A percentile compares a stretch with the other conserved stretches of the same genome.
Conservation (phyloP, 73 alveolate genomes). For the Symbiodinium pilosum region DNA sequence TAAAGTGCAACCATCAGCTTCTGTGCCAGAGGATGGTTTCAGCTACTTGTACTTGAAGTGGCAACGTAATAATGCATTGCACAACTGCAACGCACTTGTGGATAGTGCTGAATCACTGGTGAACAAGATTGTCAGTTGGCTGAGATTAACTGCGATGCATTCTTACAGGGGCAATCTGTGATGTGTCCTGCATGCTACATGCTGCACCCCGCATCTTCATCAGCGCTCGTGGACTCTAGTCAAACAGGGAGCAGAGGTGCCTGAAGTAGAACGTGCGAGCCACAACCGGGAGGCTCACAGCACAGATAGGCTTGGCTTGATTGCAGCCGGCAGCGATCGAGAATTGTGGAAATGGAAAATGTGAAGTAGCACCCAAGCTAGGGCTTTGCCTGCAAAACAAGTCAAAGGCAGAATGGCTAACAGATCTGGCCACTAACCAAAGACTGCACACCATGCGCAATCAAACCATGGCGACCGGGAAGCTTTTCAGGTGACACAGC, state of each 20-base stretch:
- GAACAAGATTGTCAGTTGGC: too few relatives aligned
- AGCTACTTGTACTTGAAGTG: too few relatives aligned
- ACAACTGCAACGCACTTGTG: too few relatives aligned
- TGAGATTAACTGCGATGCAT: too few relatives aligned
- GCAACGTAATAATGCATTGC: too few relatives aligned
- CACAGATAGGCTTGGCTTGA: not conserved
- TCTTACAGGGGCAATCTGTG: too few relatives aligned
- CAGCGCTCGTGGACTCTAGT: not conserved
- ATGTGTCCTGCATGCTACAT: not conserved
- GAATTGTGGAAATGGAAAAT: too few relatives aligned
- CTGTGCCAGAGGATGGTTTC: not conserved
- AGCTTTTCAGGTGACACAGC: not conserved
- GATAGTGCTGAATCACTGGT: too few relatives aligned
- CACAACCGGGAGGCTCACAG: not conserved
- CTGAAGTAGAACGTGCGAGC: constrained; percentile 4
- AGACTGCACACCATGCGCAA: not conserved
- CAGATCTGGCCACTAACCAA: too few relatives aligned
- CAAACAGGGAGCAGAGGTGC: not conserved
- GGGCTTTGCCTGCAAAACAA: not conserved
- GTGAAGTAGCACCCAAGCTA: not conserved
- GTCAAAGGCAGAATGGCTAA: too few relatives aligned
- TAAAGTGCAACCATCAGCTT: not conserved
- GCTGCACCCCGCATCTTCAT: not conserved
- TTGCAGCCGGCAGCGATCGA: not conserved
- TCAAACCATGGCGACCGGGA: not conserved